Evolutionary conservation across 768 basidiomycete genomes (phyloP).

Genomic region (Mycena filopes): DNA sequence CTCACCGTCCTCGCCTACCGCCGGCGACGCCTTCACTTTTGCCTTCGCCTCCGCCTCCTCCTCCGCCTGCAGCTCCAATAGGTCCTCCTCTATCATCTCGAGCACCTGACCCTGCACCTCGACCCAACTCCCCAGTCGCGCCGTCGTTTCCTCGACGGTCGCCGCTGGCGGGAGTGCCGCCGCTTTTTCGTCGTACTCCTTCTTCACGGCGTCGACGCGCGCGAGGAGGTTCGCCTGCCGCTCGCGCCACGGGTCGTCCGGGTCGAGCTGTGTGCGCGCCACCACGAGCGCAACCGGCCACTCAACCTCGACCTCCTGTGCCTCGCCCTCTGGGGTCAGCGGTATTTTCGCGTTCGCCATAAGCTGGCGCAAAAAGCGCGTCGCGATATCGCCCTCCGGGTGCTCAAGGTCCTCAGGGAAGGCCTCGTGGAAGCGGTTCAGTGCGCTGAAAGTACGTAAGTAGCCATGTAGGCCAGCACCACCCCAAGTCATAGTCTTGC

Average conservation of each 20-base stretch:
- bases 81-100: slow-evolving; percentile 5
- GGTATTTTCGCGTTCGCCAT: slow-evolving; percentile 50
- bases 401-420: slow-evolving; percentile 64
- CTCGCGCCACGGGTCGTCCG: slow-evolving; percentile 21
- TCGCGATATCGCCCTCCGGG: slow-evolving; percentile 71
- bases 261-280: slow-evolving; percentile 30
- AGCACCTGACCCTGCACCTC: slow-evolving; percentile 19
- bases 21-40: neutral
- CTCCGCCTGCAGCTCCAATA: neutral
- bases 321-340: slow-evolving; percentile 45
- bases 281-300: slow-evolving; percentile 48
- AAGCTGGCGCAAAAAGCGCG: slow-evolving; percentile 69
- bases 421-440: slow-evolving; percentile 72
- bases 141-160: slow-evolving; percentile 11
- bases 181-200: neutral
- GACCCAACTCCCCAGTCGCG: slow-evolving; percentile 23
- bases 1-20: neutral
- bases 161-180: neutral
- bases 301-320: slow-evolving; percentile 56
- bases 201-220: slow-evolving; percentile 5
- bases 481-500: slow-evolving; percentile 70
- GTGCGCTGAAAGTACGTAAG: slow-evolving; percentile 75
- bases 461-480: slow-evolving; percentile 66
- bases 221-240: neutral
- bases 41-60: neutral